Base-by-base conservation (phyloP, 2,329 filamentous ascomycete genomes). In the Eutypella sp. region DNA sequence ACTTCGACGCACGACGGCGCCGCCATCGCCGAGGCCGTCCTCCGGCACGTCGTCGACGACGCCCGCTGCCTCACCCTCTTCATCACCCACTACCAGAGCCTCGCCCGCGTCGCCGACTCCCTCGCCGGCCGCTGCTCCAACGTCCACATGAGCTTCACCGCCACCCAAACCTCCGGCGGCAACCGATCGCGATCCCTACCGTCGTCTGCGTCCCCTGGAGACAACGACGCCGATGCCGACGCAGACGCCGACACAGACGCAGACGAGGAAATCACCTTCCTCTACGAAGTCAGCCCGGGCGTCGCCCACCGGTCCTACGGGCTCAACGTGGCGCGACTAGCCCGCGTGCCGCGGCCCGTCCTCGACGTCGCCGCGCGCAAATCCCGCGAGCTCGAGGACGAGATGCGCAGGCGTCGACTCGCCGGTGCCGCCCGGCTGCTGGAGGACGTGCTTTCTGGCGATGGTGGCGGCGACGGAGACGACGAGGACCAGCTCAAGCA, bases 1-100 rank as follows among this genome's bases (percentile, higher is more conserved):
- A 99, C 93, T 0, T 89, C 84, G 55, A 99, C 93, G 9, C 90
- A 97, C 63, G 93, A 99, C 65, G 93, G 93, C 45, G 90, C 95
- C 5, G 93, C 93, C 46, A 97, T 99, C 57, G 93, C 93, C 1
- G 86, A 95, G 57, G 87, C 90, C 20, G 93, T 99, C 5, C 75
- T 99, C 5, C 82, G 92, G 48, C 84, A 95, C 60, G 80, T 97
- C 50, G 85, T 95, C 22, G 76, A 82, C 20, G 79, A 90, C 15
- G 78, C 84, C 1, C 75, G 78, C 44, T 89, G 89, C 50, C 74
- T 96, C 40, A 95, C 89, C 5, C 75, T 99, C 36, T 99, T 99
- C 72, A 96, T 99, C 65, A 99, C 93, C 3, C 93, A 99, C 69
- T 99, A 99, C 66, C 93, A 99, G 69, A 85, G 84, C 53, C 78